Percentiles rank a stretch among this genome's conserved stretches.
Conservation (phyloP, 2,329 filamentous ascomycete species). For the Aspergillus jensenii region DNA sequence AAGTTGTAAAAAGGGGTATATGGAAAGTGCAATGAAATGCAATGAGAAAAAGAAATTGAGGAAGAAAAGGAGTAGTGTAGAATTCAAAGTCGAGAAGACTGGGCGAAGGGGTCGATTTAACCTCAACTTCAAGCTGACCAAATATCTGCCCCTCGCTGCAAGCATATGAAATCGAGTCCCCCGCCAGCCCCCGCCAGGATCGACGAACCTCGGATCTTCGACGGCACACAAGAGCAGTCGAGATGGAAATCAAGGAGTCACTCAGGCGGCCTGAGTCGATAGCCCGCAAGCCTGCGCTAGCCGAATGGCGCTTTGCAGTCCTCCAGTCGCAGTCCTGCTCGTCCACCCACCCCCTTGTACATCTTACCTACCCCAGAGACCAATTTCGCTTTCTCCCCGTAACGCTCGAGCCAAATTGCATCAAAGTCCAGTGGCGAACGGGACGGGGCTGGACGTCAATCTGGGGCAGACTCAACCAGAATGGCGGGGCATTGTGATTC, state of each 20-base stretch:
- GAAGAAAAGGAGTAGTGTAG: not conserved
- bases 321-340: not conserved
- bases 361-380: not conserved
- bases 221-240: not conserved
- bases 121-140: not conserved
- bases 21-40: not conserved
- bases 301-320: not conserved
- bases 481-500: not conserved
- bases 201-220: slow-evolving; percentile 20
- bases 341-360: not conserved
- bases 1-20: not conserved
- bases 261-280: slow-evolving; percentile 1
- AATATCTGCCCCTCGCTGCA: slow-evolving; percentile 1
- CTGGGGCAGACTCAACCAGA: not conserved
- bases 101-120: not conserved
- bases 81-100: not conserved
- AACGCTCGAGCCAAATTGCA: not conserved
- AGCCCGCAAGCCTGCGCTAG: not conserved
- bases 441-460: not conserved
- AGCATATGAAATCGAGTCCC: slow-evolving; percentile 18
- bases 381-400: not conserved
- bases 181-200: slow-evolving; percentile 10
- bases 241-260: not conserved
- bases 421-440: not conserved
- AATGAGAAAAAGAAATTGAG: not conserved